These are phyloP conservation scores for Boletellus sp. DNA, from an alignment of 1,284 basidiomycete genomes.

Conservation along the genomic window DNA sequence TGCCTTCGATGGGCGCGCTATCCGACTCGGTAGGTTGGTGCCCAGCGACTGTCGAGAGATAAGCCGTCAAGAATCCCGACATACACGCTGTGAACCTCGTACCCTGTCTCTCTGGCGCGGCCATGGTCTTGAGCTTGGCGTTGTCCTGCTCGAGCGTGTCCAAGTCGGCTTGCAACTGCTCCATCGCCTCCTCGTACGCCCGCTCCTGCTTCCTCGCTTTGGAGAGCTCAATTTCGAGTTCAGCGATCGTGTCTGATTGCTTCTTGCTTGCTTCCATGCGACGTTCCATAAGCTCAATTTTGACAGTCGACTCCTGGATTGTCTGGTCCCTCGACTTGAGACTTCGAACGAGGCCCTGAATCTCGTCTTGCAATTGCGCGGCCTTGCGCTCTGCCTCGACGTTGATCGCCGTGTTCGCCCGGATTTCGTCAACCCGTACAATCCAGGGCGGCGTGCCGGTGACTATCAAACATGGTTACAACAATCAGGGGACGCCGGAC, in stretches of 20 bases:
- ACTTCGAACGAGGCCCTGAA: conserved; percentile 80
- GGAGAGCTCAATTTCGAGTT: conserved; percentile 77
- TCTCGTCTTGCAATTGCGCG: conserved; percentile 81
- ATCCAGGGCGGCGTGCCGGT: conserved; percentile 85
- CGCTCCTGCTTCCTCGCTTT: conserved; percentile 85
- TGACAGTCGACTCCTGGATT: conserved; percentile 86
- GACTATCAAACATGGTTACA: conserved; percentile 44
- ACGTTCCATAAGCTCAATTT: conserved; percentile 92
- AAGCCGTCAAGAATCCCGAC: not conserved
- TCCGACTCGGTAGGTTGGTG: conserved; percentile 58
- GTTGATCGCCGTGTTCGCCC: conserved; percentile 79
- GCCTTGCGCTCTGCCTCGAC: conserved; percentile 90
- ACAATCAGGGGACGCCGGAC: not conserved
- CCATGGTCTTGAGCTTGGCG: conserved; percentile 69
- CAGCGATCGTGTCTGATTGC: conserved; percentile 78
- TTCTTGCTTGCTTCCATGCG: conserved; percentile 88
- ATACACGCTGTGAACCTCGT: conserved; percentile 16
- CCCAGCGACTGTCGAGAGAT: conserved; percentile 39
- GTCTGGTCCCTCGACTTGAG: conserved; percentile 85
- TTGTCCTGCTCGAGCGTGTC: conserved; percentile 87
- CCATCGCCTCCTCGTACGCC: conserved; percentile 89
- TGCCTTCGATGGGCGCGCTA: conserved; percentile 66
- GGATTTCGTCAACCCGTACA: conserved; percentile 82
- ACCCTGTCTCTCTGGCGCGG: conserved; percentile 68
- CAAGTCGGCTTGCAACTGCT: conserved; percentile 86